Percentiles rank a stretch among this genome's conserved stretches.
These are phyloP conservation scores for Calonectria ilicicola DNA, from an alignment of 2,329 filamentous ascomycete species.

Conservation along the genomic window DNA sequence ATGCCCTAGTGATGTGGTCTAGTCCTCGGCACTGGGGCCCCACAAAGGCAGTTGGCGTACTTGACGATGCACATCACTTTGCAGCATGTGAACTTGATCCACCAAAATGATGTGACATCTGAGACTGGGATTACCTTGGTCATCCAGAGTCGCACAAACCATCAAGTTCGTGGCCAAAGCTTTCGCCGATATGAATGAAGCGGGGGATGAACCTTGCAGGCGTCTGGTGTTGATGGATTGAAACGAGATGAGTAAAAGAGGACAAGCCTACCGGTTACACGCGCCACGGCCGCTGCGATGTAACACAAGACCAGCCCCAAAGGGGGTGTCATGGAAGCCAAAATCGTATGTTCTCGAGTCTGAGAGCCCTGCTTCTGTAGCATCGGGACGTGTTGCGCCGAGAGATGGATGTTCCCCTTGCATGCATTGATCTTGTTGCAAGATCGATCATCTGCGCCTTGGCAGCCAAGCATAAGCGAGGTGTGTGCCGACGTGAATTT, in stretches of 20 bases:
- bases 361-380: not conserved
- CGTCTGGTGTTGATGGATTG: no score
- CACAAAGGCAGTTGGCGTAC: not conserved
- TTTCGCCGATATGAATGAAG: not conserved
- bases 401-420: not conserved
- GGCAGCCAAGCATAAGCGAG: not conserved
- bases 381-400: not conserved
- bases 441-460: not conserved
- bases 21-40: no score
- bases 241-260: not conserved
- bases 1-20: no score
- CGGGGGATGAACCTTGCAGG: not conserved
- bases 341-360: not conserved
- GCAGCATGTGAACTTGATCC: not conserved
- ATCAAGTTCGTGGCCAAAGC: not conserved
- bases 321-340: not conserved
- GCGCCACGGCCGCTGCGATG: not conserved
- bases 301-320: not conserved
- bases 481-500: not conserved
- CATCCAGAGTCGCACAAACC: no score
- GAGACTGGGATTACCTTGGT: no score
- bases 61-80: not conserved
- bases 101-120: not conserved
- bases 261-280: not conserved
- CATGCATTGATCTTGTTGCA: not conserved